Evolutionary conservation across 345 rosid species (phyloP), one percentile per base, ranked within the genome.

Genomic region (Adansonia digitata): DNA sequence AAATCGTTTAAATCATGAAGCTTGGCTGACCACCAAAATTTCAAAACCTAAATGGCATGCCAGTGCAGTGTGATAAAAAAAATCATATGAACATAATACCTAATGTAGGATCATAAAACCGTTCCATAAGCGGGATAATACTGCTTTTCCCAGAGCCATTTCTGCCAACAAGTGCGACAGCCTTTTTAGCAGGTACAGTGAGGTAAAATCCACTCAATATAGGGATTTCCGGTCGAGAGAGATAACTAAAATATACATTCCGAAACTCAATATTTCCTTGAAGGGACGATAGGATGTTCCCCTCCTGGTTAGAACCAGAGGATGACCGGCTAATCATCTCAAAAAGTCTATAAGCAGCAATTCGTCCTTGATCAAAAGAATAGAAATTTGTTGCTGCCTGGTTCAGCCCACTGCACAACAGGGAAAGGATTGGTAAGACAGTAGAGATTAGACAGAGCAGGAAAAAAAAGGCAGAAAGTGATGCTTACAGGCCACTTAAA

Each of bases 61-160:
- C 39, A 70, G 60, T 55, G 27, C 75, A 27, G 56, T 78, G 5
- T 15, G 20, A 31, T 49, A n/a, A 18, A 71, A 14, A 48, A 77
- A 45, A 52, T 51, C 43, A n/a, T 4, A 79, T 39, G 26, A 60
- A 31, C 73, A 80, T 64, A 76, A 43, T 89, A 96, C 99, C 99
- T 86, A 96, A 83, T 35, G 97, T 96, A 74, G 99, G 99, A 86
- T 93, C 99, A 86, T 96, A 96, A 84, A 96, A 96, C 79, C 99
- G 90, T 75, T 96, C 98, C 98, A 96, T 93, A 17, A 96, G 89
- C n/a, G 99, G 98, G 76, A 96, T 96, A 69, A 96, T 93, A 79
- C 98, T 96, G 85, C 98, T 93, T 79, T 96, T 96, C 62, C 99
- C 99, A 72, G 99, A 96, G 56, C 99, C 99, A 78, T 93, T 96